Evolutionary conservation across 306 rosid genomes (phyloP).

Genomic region (Corylus avellana): DNA sequence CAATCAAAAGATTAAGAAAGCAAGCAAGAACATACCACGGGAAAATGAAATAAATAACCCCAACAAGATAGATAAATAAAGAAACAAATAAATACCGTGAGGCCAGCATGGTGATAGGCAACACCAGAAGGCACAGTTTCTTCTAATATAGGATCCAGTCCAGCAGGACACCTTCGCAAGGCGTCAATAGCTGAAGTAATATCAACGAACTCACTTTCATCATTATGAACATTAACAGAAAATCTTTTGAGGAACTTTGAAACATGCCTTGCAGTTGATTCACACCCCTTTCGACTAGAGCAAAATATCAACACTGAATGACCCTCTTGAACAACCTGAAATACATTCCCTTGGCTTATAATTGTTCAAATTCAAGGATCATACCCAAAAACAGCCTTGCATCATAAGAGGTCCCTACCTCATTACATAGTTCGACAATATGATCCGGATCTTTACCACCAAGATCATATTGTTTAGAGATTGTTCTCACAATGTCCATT

Average conservation of each 20-base stretch:
- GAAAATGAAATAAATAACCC: constrained; percentile 23
- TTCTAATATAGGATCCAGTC: constrained; percentile 84
- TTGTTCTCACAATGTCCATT: constrained; percentile 76
- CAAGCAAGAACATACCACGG: constrained; percentile 12
- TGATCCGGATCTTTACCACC: constrained; percentile 98
- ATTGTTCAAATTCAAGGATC: constrained; percentile 22
- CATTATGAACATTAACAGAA: constrained; percentile 40
- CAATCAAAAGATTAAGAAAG: constrained; percentile 15
- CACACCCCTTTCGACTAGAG: constrained; percentile 96
- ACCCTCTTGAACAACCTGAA: constrained; percentile 95
- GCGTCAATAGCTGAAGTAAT: constrained; percentile 69
- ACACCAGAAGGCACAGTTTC: constrained; percentile 90
- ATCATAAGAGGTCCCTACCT: constrained; percentile 49
- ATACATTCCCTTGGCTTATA: constrained; percentile 29
- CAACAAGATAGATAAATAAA: neutral
- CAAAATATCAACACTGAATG: constrained; percentile 93
- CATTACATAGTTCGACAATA: constrained; percentile 92
- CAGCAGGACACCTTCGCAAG: constrained; percentile 79
- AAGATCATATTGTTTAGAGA: constrained; percentile 71
- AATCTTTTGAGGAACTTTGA: constrained; percentile 72
- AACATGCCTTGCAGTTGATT: constrained; percentile 92
- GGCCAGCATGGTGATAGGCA: constrained; percentile 99
- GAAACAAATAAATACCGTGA: constrained; percentile 61
- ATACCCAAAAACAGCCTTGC: constrained; percentile 26
- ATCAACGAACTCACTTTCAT: constrained; percentile 64